These are phyloP conservation scores for Colletotrichum godetiae DNA, from an alignment of 2,329 filamentous ascomycete species.

Conservation along the genomic window DNA sequence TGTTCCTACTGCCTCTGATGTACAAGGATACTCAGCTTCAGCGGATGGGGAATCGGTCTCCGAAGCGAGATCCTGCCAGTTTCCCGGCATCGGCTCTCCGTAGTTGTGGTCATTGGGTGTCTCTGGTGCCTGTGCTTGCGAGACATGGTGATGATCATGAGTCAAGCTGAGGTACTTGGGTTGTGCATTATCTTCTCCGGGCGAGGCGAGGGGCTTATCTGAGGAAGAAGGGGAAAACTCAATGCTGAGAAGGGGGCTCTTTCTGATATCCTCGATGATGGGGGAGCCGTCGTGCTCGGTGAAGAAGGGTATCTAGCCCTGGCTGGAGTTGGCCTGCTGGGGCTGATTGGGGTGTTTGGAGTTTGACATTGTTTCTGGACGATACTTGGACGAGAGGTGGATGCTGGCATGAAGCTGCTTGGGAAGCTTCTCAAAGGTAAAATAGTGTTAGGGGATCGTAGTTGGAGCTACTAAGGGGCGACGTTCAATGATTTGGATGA, in stretches of 20 bases:
- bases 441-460: neutral
- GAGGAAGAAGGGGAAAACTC: neutral
- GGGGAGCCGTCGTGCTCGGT: conserved; percentile 25
- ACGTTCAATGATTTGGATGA: neutral
- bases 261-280: conserved; percentile 3
- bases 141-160: too few species aligned
- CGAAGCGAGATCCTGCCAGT: neutral
- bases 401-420: neutral
- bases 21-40: neutral
- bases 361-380: neutral
- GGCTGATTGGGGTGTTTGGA: neutral
- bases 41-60: neutral
- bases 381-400: too few species aligned
- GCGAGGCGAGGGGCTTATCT: neutral
- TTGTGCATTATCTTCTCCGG: neutral
- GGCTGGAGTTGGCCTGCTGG: neutral
- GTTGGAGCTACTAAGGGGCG: neutral
- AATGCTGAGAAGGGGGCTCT: neutral
- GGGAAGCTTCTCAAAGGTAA: neutral
- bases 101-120: neutral
- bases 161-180: neutral
- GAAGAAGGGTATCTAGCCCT: conserved; percentile 28
- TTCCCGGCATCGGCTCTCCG: neutral
- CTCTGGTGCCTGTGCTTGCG: neutral
- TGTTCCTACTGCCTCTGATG: neutral